Base-by-base conservation (phyloP, 2,329 filamentous ascomycete species). In the Bipolaris gigantea region DNA sequence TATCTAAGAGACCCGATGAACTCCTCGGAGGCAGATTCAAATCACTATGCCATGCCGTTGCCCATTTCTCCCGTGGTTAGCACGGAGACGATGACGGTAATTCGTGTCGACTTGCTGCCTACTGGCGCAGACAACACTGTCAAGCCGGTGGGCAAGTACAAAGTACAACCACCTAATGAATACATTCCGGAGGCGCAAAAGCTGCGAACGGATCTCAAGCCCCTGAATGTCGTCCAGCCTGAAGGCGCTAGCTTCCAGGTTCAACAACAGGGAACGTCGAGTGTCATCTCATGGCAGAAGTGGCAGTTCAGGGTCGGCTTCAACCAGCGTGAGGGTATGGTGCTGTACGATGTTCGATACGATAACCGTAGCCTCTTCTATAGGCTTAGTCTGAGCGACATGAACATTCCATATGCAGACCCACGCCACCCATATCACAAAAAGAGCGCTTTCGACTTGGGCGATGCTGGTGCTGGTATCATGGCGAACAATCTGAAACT, bases 261-360 rank as follows among this genome's bases (percentile, higher is more conserved):
- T 13, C 75, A 75, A 9, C 70, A 80, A 36, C 74, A 79, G 55
- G 81, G 80, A 30, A 81, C 82, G 21, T 83, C 83, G 2, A 82
- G 79, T 48, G 74, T 79, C 18, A 68, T 89, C 34, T 76, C 80
- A 54, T 87, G 87, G 87, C 86, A 89, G 70, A 89, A 88, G 62
- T 90, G 87, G 87, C 78, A 81, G 1, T 86, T 91, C 74, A 79
- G 87, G 10, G 80, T 92, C 3, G 82, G 83, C 33, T 89, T 88
- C 76, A 90, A 87, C 69, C 81, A 83, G 42, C 80, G 88, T 2
- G 89, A 89, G 67, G 87, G 87, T 10, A 82, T 87, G 77, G 84
- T 89, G 1, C 74, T 89, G 6, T 86, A 89, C 63, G 83, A 89
- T 69, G 81, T 89, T 59, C 77, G 80, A 30, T 88, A 88, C 62